Evolutionary conservation across 1,139 yeast species (phyloP).

Genomic region (Hemisphaericaspora lyxosophila): DNA sequence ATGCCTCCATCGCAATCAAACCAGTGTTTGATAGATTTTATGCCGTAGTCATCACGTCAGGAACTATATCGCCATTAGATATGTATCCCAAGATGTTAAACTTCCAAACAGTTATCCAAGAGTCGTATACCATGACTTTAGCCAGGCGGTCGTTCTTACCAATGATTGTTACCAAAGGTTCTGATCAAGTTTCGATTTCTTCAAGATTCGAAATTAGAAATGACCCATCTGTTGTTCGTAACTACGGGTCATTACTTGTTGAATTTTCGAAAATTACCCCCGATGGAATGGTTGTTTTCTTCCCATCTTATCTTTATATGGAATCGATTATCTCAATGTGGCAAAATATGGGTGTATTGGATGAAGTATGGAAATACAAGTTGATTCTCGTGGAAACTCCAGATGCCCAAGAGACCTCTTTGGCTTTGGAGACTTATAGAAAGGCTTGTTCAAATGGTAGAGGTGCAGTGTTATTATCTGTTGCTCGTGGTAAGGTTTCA

Average conservation of each 20-base stretch:
- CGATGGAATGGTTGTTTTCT: constrained; percentile 96
- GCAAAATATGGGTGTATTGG: constrained; percentile 97
- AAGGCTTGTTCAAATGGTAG: constrained; percentile 97
- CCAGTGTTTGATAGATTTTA: constrained; percentile 93
- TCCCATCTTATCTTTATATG: constrained; percentile 96
- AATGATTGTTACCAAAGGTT: constrained; percentile 93
- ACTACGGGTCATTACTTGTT: constrained; percentile 87
- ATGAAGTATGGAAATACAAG: constrained; percentile 97
- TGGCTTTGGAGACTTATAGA: constrained; percentile 92
- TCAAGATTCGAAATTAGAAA: constrained; percentile 95
- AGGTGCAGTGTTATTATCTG: constrained; percentile 93
- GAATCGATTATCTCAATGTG: constrained; percentile 97
- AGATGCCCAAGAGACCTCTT: constrained; percentile 96
- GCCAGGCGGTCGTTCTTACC: constrained; percentile 93
- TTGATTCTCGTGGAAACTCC: constrained; percentile 97
- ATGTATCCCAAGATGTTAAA: constrained; percentile 98
- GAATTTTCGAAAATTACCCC: constrained; percentile 96
- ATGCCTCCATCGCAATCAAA: constrained; percentile 96
- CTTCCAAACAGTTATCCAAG: constrained; percentile 91
- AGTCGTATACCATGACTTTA: constrained; percentile 93
- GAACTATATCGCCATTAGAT: constrained; percentile 96
- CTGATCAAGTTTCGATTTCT: constrained; percentile 95
- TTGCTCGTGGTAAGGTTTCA: constrained; percentile 97
- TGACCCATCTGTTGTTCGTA: constrained; percentile 96
- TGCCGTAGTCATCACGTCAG: constrained; percentile 94